Evolutionary conservation across 805 yeast species (phyloP).

Genomic region (Saturnispora gosingensis): DNA sequence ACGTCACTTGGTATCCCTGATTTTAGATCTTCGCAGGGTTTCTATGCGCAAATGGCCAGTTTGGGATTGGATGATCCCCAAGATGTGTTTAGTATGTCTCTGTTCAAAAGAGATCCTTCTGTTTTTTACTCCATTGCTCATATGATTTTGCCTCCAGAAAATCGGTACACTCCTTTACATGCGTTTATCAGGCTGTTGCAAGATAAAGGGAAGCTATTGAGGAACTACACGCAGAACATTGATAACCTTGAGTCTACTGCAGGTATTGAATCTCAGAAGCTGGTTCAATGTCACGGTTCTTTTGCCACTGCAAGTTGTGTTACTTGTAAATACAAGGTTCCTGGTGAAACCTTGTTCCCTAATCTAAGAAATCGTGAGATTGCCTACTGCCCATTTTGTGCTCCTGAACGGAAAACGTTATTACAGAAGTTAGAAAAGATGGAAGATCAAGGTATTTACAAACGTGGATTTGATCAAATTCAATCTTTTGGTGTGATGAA

Average conservation of each 20-base stretch:
- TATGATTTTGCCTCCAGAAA: slow-evolving; percentile 69
- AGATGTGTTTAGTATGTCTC: slow-evolving; percentile 69
- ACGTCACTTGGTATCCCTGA: slow-evolving; percentile 89
- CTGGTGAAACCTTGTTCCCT: slow-evolving; percentile 56
- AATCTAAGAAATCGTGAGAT: slow-evolving; percentile 50
- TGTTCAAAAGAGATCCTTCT: slow-evolving; percentile 68
- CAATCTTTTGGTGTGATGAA: slow-evolving; percentile 74
- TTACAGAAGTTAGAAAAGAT: slow-evolving; percentile 22
- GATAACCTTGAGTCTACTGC: slow-evolving; percentile 81
- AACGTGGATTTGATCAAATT: slow-evolving; percentile 24
- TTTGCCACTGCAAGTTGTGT: slow-evolving; percentile 82
- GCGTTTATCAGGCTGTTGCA: slow-evolving; percentile 65
- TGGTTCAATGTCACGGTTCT: slow-evolving; percentile 89
- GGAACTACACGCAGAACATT: slow-evolving; percentile 87
- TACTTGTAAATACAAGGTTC: slow-evolving; percentile 58
- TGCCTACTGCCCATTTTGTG: slow-evolving; percentile 68
- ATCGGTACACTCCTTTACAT: slow-evolving; percentile 66
- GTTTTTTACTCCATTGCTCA: slow-evolving; percentile 83
- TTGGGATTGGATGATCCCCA: slow-evolving; percentile 81
- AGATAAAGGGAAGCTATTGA: slow-evolving; percentile 64
- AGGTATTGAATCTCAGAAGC: slow-evolving; percentile 55
- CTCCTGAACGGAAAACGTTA: slow-evolving; percentile 30
- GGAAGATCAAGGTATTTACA: slow-evolving; percentile 24
- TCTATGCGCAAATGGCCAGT: slow-evolving; percentile 59
- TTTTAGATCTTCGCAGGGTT: slow-evolving; percentile 81